These are phyloP conservation scores for Podospora pseudopauciseta DNA, from an alignment of 495 filamentous ascomycete genomes.

Conservation along the genomic window DNA sequence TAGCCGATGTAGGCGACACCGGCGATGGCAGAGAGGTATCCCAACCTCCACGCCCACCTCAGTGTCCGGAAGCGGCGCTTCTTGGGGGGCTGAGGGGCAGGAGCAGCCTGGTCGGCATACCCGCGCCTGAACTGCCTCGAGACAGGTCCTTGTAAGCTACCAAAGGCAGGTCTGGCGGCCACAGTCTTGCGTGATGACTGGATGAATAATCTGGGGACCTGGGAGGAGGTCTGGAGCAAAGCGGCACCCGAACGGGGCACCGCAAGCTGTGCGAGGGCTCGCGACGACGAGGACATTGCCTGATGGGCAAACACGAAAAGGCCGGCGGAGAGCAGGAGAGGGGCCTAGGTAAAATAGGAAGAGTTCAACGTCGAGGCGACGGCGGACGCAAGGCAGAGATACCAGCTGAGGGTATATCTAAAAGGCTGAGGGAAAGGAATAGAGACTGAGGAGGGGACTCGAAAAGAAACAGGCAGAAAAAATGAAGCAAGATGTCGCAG, in stretches of 20 bases:
- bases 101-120: conserved; percentile 38
- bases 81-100: conserved; percentile 30
- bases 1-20: conserved; percentile 70
- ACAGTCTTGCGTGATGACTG: conserved; percentile 25
- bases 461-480: conserved; percentile 7
- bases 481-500: conserved; percentile 8
- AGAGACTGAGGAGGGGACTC: not conserved
- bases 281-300: conserved; percentile 34
- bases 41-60: conserved; percentile 65
- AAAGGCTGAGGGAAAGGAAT: not conserved
- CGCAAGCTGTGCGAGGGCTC: conserved; percentile 34
- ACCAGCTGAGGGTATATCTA: not conserved
- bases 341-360: conserved; percentile 1
- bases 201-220: conserved; percentile 27
- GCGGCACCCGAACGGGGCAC: conserved; percentile 24
- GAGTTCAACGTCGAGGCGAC: conserved; percentile 1
- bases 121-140: conserved; percentile 40
- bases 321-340: conserved; percentile 1
- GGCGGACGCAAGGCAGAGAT: conserved; percentile 3
- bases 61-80: conserved; percentile 41
- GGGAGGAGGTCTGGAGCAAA: conserved; percentile 20
- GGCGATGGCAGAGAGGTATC: conserved; percentile 64
- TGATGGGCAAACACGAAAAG: conserved; percentile 27
- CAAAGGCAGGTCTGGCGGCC: conserved; percentile 23
- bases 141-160: conserved; percentile 21